These are phyloP conservation scores for Corynespora cassiicola DNA, from an alignment of 2,329 filamentous ascomycete species.

Conservation along the genomic window DNA sequence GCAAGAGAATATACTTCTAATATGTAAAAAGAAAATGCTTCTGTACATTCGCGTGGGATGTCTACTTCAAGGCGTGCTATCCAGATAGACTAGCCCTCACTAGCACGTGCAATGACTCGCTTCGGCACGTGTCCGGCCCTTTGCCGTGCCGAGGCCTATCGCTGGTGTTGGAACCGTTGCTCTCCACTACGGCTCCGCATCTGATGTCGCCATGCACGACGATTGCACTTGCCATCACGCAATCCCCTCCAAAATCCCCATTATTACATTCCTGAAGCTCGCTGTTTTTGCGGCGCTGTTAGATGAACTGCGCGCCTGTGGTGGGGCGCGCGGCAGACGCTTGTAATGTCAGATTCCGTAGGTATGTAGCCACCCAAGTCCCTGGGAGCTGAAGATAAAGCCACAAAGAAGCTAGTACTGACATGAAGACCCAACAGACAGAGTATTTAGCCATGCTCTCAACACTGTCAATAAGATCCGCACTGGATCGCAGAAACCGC, in stretches of 20 bases:
- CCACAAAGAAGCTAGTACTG: neutral
- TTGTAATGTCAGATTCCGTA: constrained; percentile 49
- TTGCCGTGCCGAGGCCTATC: constrained; percentile 19
- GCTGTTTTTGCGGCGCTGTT: constrained; percentile 13
- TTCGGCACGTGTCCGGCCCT: constrained; percentile 12
- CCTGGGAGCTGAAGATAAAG: neutral
- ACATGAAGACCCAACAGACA: too few species aligned
- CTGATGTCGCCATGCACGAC: constrained; percentile 31
- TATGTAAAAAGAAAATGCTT: too few species aligned
- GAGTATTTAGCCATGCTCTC: constrained; percentile 98
- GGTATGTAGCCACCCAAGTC: too few species aligned
- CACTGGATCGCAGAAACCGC: constrained; percentile 88
- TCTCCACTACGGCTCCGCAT: constrained; percentile 24
- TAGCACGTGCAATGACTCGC: too few species aligned
- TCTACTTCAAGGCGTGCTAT: neutral
- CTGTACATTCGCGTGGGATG: neutral
- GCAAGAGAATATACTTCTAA: too few species aligned
- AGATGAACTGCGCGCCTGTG: constrained; percentile 20
- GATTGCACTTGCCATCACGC: constrained; percentile 13
- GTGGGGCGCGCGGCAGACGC: constrained; percentile 27
- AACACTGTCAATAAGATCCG: constrained; percentile 99
- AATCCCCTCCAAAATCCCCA: constrained; percentile 2
- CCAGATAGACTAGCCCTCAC: constrained; percentile 9
- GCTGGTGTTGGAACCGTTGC: neutral
- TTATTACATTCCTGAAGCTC: constrained; percentile 1